phyloP scores from a whole-genome alignment of 1,139 yeast species.

The Protomyces lactucae-debilis region DNA sequence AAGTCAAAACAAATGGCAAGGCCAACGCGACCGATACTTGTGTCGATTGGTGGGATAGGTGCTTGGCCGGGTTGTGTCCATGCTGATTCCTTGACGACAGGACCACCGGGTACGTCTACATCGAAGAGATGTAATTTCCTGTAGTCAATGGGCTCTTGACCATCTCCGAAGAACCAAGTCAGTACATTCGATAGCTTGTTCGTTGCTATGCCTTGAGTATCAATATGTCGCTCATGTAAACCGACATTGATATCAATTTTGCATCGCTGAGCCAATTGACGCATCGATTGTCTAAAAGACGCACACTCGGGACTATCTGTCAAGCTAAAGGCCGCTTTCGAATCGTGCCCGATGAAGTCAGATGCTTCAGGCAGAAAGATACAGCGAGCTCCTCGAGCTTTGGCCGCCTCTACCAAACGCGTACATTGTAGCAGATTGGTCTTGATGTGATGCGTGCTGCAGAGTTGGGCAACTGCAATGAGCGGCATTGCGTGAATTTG shows the following conservation, averaged over 20 bases:
- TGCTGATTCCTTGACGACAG: conserved; percentile 62
- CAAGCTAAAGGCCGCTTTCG: conserved; percentile 58
- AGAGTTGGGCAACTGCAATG: conserved; percentile 80
- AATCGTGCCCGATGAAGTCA: conserved; percentile 65
- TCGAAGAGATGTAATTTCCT: conserved; percentile 88
- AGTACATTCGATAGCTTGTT: conserved; percentile 3
- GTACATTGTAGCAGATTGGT: conserved; percentile 56
- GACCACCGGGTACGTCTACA: conserved; percentile 61
- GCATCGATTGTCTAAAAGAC: conserved; percentile 51
- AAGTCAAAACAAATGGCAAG: conserved; percentile 80
- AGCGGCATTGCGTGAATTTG: too few relatives aligned
- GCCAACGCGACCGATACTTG: conserved; percentile 63
- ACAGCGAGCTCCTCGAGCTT: conserved; percentile 49
- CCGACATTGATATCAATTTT: conserved; percentile 53
- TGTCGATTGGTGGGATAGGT: conserved; percentile 53
- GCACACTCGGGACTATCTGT: conserved; percentile 51
- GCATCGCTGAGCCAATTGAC: conserved; percentile 45
- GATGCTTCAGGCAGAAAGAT: conserved; percentile 89
- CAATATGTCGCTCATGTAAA: conserved; percentile 57
- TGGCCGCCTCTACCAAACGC: conserved; percentile 46
- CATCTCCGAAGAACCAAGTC: neutral
- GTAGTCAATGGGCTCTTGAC: conserved; percentile 44
- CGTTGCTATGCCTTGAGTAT: conserved; percentile 41
- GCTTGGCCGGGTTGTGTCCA: conserved; percentile 74
- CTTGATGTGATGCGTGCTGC: conserved; percentile 61